Base-by-base conservation (phyloP, 371 early-diverging fungal genomes). In the Apophysomyces sp. region DNA sequence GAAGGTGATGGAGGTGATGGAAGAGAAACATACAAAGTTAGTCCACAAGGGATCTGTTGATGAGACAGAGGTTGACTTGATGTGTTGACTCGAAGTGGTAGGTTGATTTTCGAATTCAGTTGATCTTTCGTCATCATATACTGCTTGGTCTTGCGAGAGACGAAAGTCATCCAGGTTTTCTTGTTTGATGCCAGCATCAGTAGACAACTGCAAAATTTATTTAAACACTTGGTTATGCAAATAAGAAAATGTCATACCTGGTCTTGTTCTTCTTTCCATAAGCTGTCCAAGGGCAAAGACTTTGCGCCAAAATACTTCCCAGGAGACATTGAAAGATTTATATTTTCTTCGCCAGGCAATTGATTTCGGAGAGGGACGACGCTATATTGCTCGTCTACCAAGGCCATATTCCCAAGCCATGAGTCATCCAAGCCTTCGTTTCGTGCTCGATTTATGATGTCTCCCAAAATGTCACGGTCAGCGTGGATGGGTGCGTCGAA, bases 241-340 rank as follows among this genome's bases (percentile, higher is more conserved):
- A 44, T 0, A 9, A 1, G 1, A 21, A 18, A 21, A 44, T 1
- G 11, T 11, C 6, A 4, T 36, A 36, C 51, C 52, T 21, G 18
- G 6, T 24, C 11, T 28, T 61, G 28, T 9, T 24, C 55, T 26
- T n/a, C 27, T n/a, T 29, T 53, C 52, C 39, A 28, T 37, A 71
- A 30, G 6, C 63, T 64, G 29, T 62, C 32, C 3, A 73, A 51
- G 1, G 77, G 73, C n/a, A 76, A 41, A 13, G 77, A 73, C 18
- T 67, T 52, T 39, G 68, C 71, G n/a, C 60, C 66, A 61, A 73
- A 76, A 41, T 73, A 72, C 16, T 68, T 58, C 0, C 77, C 77
- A 5, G 73, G 71, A 18, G 73, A 73, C 16, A 65, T 57, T 24
- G 62, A 24, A 40, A 62, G 61, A 15, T 63, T 55, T 4, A 34